A percentile compares a stretch with the other conserved stretches of the same genome.
Evolutionary conservation across 176 grass and related monocot species (phyloP).

Genomic region (Phragmites australis): DNA sequence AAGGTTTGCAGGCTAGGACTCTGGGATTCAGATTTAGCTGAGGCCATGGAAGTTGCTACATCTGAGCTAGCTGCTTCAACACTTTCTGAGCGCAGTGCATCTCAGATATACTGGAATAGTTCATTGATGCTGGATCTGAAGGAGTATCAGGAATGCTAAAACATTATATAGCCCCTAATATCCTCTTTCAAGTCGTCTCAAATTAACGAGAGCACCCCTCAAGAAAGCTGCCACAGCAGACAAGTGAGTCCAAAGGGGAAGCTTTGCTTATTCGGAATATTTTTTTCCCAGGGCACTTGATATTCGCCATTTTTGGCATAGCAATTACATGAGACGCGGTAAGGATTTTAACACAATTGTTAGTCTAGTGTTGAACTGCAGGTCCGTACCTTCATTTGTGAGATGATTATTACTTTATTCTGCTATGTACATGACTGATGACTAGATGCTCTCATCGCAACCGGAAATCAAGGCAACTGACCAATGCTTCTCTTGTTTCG

Average conservation of each 20-base stretch:
- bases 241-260: not conserved
- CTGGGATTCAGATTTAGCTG: constrained; percentile 72
- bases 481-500: not conserved
- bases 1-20: constrained; percentile 78
- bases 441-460: not conserved
- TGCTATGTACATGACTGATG: not conserved
- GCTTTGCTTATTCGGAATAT: not conserved
- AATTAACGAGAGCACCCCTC: constrained; percentile 1
- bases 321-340: not conserved
- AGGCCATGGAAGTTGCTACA: constrained; percentile 61
- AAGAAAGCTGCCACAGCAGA: not conserved
- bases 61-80: constrained; percentile 35
- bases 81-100: constrained; percentile 31
- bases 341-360: not conserved
- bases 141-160: constrained; percentile 58
- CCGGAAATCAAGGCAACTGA: not conserved
- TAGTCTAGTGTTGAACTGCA: constrained; percentile 6
- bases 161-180: not conserved
- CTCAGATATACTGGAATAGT: constrained; percentile 64
- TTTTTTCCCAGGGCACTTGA: not conserved
- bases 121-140: constrained; percentile 60
- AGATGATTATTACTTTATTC: not conserved
- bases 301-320: not conserved
- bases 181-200: not conserved
- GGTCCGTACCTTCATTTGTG: constrained; percentile 4